These are phyloP conservation scores for Buxus sempervirens DNA, from an alignment of 164 flowering plant genomes.

Conservation along the genomic window DNA sequence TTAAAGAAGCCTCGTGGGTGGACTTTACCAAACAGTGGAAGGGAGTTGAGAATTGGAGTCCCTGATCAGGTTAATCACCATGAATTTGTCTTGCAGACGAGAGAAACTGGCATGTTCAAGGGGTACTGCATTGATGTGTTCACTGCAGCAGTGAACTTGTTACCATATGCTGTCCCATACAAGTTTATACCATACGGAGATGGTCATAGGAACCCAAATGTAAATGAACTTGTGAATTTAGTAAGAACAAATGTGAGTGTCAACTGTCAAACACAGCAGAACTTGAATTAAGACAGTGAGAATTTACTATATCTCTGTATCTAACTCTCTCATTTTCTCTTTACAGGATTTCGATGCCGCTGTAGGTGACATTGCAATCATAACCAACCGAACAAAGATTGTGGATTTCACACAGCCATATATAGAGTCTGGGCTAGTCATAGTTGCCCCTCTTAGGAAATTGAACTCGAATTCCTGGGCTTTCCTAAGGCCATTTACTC, in stretches of 20 bases:
- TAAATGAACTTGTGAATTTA: conserved; percentile 2
- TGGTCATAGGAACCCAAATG: conserved; percentile 2
- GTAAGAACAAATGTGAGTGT: conserved; percentile 1
- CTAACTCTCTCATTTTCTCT: neutral
- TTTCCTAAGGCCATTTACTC: conserved; percentile 14
- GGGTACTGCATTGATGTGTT: conserved; percentile 14
- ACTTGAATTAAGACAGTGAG: neutral
- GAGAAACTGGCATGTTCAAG: neutral
- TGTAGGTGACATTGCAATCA: conserved; percentile 20
- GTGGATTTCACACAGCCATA: conserved; percentile 24
- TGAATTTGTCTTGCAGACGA: neutral
- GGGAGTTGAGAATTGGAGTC: conserved; percentile 10
- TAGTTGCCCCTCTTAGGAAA: conserved; percentile 10
- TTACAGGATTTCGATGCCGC: conserved; percentile 17
- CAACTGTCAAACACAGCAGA: too few species aligned
- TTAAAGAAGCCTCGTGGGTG: conserved; percentile 1
- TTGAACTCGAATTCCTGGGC: conserved; percentile 13
- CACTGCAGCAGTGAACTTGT: conserved; percentile 8
- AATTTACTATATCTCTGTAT: neutral
- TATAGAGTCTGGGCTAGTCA: conserved; percentile 13
- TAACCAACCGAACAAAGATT: conserved; percentile 16
- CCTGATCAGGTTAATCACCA: neutral
- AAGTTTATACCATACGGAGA: conserved; percentile 8
- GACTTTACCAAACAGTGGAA: conserved; percentile 7
- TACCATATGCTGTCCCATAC: conserved; percentile 8